Base-by-base conservation (phyloP, 2,329 filamentous ascomycete species). In the Falciphora oryzae region DNA sequence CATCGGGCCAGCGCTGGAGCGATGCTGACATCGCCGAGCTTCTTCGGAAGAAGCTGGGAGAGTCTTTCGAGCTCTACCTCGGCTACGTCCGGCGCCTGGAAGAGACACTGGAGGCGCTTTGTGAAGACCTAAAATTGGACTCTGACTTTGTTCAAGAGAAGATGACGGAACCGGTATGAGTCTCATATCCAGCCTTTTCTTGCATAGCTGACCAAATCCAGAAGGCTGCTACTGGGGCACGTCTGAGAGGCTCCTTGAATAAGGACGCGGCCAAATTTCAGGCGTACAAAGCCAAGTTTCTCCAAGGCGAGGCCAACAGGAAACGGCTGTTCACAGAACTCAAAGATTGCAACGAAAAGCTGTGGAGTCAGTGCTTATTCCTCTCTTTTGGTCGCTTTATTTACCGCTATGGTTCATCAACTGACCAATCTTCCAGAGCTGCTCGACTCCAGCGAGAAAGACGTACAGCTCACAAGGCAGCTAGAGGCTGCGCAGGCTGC, bases 31-130 rank as follows among this genome's bases (percentile, higher is more conserved):
- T 59, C 10, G 27, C 57, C 3, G 28, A 32, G 28, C 57, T 59
- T 28, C 57, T 59, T 4, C 6, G 31, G 4, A 59, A 27, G 16
- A 28, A 31, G 10, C 28, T 59, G 18, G 57, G 57, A 2, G 57
- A 59, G 29, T 59, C 57, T 27, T 59, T 28, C 57, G 27, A 59
- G 29, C 57, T 59, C n/a, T 59, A 32, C n/a, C n/a, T 59, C 28
- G 28, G 57, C 10, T 59, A 59, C 14, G 11, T 59, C 16, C 28
- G 7, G 11, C 28, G 32, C 27, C 18, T 59, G 28, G 8, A 31
- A 31, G 57, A 59, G 18, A 22, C 32, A 4, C 14, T 59, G 14
- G 18, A 31, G 14, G 16, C 10, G 4, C 18, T 59, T 59, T 7
- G 28, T 11, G 27, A 22, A 32, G 57, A 59, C 8, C 22, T 59